phyloP scores from a whole-genome alignment of 2,329 filamentous ascomycete species.

The Microsporum audouinii region DNA sequence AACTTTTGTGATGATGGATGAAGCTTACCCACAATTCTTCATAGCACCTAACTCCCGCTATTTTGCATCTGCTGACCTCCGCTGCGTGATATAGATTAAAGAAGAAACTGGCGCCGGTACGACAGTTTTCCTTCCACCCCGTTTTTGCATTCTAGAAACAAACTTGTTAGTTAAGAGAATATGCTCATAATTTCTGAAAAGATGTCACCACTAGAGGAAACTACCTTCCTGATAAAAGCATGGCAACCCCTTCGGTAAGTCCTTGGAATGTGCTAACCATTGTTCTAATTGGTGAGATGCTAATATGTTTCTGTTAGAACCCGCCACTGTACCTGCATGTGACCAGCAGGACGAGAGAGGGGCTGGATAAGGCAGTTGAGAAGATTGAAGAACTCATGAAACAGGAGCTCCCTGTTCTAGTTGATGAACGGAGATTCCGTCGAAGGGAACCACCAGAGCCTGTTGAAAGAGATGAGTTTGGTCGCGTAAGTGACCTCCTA shows the following conservation, averaged over 20 bases:
- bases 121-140: slow-evolving; percentile 44
- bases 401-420: slow-evolving; percentile 86
- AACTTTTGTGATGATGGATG: slow-evolving; percentile 41
- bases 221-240: slow-evolving; percentile 94
- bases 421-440: slow-evolving; percentile 86
- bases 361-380: slow-evolving; percentile 74
- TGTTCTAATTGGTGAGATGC: neutral
- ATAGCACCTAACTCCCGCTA: slow-evolving; percentile 51
- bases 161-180: slow-evolving; percentile 32
- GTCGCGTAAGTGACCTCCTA: slow-evolving; percentile 51
- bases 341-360: slow-evolving; percentile 81
- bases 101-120: slow-evolving; percentile 99
- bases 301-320: slow-evolving; percentile 45
- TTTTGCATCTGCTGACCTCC: slow-evolving; percentile 90
- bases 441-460: slow-evolving; percentile 63
- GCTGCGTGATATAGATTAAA: slow-evolving; percentile 92
- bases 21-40: slow-evolving; percentile 55
- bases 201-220: slow-evolving; percentile 97
- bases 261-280: neutral
- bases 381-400: slow-evolving; percentile 94
- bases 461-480: slow-evolving; percentile 82
- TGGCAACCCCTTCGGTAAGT: slow-evolving; percentile 85
- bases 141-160: slow-evolving; percentile 32
- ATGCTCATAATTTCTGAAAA: slow-evolving; percentile 56
- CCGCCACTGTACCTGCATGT: slow-evolving; percentile 91